Percentiles rank a stretch among this genome's conserved stretches.
Evolutionary conservation across 768 basidiomycete genomes (phyloP).

Genomic region (Ramaria sp.): DNA sequence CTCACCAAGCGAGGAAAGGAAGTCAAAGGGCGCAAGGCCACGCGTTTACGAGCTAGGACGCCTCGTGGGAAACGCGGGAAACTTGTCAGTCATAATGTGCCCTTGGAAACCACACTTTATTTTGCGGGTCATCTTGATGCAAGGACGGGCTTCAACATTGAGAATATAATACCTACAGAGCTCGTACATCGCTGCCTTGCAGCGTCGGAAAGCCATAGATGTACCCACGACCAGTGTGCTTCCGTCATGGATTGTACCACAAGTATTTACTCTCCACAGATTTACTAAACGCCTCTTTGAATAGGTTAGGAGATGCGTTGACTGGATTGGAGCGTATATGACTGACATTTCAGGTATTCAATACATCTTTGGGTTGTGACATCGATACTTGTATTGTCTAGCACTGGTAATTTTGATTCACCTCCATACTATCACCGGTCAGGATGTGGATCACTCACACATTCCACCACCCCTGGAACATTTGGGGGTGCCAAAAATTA

Average conservation of each 20-base stretch:
- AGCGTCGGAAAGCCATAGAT: conserved; percentile 44
- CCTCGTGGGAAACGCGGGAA: background rate
- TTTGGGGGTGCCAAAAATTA: no score
- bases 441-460: no score
- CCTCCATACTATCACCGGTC: no score
- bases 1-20: conserved; percentile 38
- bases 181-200: conserved; percentile 54
- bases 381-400: conserved; percentile 46
- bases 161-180: conserved; percentile 32
- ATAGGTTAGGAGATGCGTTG: conserved; percentile 50
- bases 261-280: conserved; percentile 23
- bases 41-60: conserved; percentile 41
- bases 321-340: conserved; percentile 66
- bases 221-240: conserved; percentile 50
- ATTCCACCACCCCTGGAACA: no score
- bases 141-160: background rate
- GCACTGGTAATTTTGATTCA: conserved; percentile 34
- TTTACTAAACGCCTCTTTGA: conserved; percentile 34
- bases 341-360: conserved; percentile 37
- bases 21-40: conserved; percentile 54
- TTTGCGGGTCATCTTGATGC: conserved; percentile 29
- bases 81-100: conserved; percentile 45
- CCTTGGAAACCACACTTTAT: conserved; percentile 60
- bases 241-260: background rate
- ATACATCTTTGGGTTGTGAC: conserved; percentile 62